Percentiles rank a stretch among this genome's conserved stretches.
Evolutionary conservation across 2,329 filamentous ascomycete species (phyloP).

Genomic region (Aspergillus cejpii): DNA sequence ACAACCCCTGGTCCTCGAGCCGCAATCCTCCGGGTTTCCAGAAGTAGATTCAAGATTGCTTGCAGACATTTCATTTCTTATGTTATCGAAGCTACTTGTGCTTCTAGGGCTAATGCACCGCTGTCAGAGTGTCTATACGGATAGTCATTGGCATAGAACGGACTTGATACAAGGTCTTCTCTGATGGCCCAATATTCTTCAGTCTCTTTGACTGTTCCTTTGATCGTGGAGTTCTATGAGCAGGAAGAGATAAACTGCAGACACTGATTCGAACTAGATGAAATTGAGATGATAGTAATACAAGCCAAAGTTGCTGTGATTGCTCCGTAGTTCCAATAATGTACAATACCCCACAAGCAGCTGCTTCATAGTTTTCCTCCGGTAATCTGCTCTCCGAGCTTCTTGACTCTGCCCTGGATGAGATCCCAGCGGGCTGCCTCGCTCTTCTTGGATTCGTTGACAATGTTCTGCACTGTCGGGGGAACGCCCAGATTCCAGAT

Average conservation of each 20-base stretch:
- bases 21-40: too few species aligned
- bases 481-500: conserved; percentile 48
- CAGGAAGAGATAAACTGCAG: not conserved
- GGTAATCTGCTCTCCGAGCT: conserved; percentile 60
- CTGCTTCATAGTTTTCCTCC: conserved; percentile 53
- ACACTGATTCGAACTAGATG: conserved; percentile 2
- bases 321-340: conserved; percentile 12
- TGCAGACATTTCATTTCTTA: too few species aligned
- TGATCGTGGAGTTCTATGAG: too few species aligned
- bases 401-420: conserved; percentile 54
- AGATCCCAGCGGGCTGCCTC: conserved; percentile 36
- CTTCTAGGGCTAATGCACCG: too few species aligned
- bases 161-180: too few species aligned
- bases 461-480: conserved; percentile 34
- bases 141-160: too few species aligned
- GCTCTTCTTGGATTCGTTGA: conserved; percentile 27
- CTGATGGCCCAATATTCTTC: too few species aligned
- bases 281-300: conserved; percentile 9
- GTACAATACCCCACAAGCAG: conserved; percentile 17
- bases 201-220: too few species aligned
- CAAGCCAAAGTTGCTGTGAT: conserved; percentile 4
- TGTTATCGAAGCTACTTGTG: too few species aligned
- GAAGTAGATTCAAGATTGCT: too few species aligned
- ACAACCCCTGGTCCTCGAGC: too few species aligned
- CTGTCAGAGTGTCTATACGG: too few species aligned